phyloP scores from a whole-genome alignment of 768 basidiomycete species.

The Pholiota molesta region DNA sequence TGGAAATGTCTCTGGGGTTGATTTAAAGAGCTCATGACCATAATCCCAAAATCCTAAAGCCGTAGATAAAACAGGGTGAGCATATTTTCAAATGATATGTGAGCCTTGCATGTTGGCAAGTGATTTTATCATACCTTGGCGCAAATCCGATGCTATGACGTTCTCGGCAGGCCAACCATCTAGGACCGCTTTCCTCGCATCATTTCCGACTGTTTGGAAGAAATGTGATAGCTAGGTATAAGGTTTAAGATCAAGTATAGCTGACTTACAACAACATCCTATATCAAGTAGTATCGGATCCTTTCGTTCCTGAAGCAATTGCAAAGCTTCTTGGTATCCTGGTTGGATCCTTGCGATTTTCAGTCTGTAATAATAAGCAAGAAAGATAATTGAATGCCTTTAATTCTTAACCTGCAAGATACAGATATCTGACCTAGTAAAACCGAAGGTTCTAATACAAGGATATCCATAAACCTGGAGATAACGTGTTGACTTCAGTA shows the following conservation, averaged over 20 bases:
- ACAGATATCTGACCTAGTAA: conserved; percentile 15
- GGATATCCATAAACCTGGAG: conserved; percentile 36
- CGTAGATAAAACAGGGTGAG: neutral
- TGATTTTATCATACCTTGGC: conserved; percentile 24
- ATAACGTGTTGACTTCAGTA: neutral
- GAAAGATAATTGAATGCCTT: neutral
- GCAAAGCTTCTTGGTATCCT: conserved; percentile 32
- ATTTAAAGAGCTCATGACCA: conserved; percentile 62
- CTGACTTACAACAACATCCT: conserved; percentile 43
- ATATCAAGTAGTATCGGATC: conserved; percentile 42
- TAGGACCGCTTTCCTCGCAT: conserved; percentile 37
- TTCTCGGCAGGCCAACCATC: conserved; percentile 43
- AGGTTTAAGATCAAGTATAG: too few relatives aligned
- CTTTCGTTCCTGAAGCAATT: conserved; percentile 25
- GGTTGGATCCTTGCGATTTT: conserved; percentile 35
- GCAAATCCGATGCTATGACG: conserved; percentile 40
- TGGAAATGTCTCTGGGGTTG: conserved; percentile 53
- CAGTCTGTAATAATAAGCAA: conserved; percentile 16
- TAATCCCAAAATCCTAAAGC: conserved; percentile 58
- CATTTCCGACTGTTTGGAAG: conserved; percentile 40
- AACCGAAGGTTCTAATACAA: conserved; percentile 38
- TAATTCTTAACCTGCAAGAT: too few relatives aligned
- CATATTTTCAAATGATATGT: neutral
- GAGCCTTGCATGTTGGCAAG: neutral
- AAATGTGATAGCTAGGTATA: neutral